Evolutionary conservation across 176 grass and related monocot species (phyloP), one percentile per base, ranked within the genome.

Genomic region (Lolium multiflorum): DNA sequence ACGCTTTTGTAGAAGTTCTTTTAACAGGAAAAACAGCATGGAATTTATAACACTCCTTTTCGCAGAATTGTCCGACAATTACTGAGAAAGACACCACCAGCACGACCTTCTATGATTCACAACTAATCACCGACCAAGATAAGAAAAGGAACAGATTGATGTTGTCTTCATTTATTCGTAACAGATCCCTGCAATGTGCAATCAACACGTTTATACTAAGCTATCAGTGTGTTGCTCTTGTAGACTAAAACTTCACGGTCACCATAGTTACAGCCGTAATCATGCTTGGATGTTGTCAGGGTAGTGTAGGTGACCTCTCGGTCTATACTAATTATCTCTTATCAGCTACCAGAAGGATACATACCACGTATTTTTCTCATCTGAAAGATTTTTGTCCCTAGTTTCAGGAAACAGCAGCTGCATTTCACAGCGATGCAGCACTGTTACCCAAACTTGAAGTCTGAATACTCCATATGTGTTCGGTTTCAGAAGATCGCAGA

Each of bases 171-270:
- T 80, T 16, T 74, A 65, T 52, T 11, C 41, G 51, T 13, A 0
- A 18, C 24, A 31, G 35, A 75, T 81, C 35, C 4, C 50, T 82
- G 13, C 66, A 8, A 82, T 44, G 35, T 82, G 13, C 66, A 8
- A 82, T 44, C n/a, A 57, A 8, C 50, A 82, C 35, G 50, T 58
- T 71, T 82, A 43, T 58, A 25, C 13, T 25, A 74, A 15, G 71
- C 71, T 51, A 74, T 74, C 7, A 63, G 18, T 37, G 59, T 52
- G 26, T 62, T 51, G 37, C 57, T 44, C 47, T 65, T 49, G 13
- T 4, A 74, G 13, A 74, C 7, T 49, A 4, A n/a, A 24, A 78
- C 64, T 78, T 60, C 73, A 39, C 21, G 66, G 12, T 69, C 86
- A 58, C 20, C 57, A 71, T 71, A 4, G 38, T 68, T 70, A 70